Evolutionary conservation across 768 basidiomycete genomes (phyloP), one percentile per base, ranked within the genome.

Genomic region (Pleurotus cornucopiae): DNA sequence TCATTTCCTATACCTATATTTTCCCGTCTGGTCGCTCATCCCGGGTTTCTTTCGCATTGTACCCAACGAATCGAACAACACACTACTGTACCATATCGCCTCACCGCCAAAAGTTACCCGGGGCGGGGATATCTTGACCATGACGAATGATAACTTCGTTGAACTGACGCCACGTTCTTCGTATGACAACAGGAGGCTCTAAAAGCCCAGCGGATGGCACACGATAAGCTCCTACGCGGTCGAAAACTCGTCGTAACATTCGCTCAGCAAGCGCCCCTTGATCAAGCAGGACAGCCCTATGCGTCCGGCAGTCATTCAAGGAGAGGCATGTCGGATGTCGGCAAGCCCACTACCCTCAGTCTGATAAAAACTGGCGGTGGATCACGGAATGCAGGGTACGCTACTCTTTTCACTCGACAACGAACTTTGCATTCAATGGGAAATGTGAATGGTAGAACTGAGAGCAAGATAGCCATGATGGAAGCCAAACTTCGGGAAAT

Each of bases 401-500:
- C 68, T 4, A 11, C 30, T 34, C 30, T 34, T 34, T 11, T 11
- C 11, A 4, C 30, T 34, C 30, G 1, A 34, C 11, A 34, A 34
- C 30, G 30, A 34, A 11, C 30, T 11, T 34, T 3, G 30, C 30
- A 34, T 34, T 11, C 60, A 65, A 16, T 64, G 43, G 18, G 30
- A 20, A 21, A 55, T 38, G 49, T 55, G 63, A 63, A 46, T 11
- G 61, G 56, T 64, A 95, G 91, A 49, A 94, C 91, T 1, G 74
- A 80, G 44, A 86, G 85, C 62, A 97, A 98, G 72, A 99, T 99
- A 62, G 94, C 94, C 6, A 82, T 88, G 64, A 89, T 98, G 80
- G 97, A 99, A 71, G 96, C 96, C 2, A 99, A 99, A 70, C 76
- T 99, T 20, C 81, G 85, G 14, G 83, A 91, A 60, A 84, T 97